phyloP scores from a whole-genome alignment of 2,329 filamentous ascomycete species.

The Coleophoma crateriformis region DNA sequence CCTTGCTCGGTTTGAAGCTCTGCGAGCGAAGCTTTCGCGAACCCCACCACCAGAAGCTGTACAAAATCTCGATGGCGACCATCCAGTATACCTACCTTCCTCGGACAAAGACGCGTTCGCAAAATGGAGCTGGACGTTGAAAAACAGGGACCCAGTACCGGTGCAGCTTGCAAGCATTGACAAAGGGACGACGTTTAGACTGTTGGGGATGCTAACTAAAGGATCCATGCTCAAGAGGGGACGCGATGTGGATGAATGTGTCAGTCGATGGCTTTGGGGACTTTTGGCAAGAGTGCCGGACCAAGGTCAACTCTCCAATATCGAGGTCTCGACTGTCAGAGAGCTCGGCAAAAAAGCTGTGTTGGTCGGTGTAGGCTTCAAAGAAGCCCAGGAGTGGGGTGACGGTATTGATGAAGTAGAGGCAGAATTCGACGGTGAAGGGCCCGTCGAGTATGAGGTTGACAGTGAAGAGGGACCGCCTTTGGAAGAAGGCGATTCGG shows the following conservation, averaged over 20 bases:
- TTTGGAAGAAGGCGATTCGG: conserved; percentile 14
- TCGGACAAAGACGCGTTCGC: conserved; percentile 32
- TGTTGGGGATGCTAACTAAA: conserved; percentile 61
- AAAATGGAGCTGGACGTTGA: conserved; percentile 48
- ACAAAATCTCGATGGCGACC: conserved; percentile 43
- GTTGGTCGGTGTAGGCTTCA: conserved; percentile 33
- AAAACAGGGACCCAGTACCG: conserved; percentile 49
- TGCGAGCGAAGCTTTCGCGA: conserved; percentile 57
- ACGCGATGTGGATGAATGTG: conserved; percentile 55
- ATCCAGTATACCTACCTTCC: conserved; percentile 45
- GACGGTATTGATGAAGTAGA: conserved; percentile 40
- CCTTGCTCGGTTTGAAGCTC: conserved; percentile 54
- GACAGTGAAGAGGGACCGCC: conserved; percentile 27
- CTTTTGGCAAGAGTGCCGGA: conserved; percentile 72
- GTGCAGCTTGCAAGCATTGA: conserved; percentile 59
- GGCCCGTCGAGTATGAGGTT: conserved; percentile 26
- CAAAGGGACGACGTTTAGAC: conserved; percentile 57
- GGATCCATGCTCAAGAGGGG: conserved; percentile 52
- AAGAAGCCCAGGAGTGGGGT: conserved; percentile 26
- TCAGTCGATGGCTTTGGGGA: conserved; percentile 82
- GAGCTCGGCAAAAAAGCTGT: conserved; percentile 76
- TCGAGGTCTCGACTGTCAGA: conserved; percentile 69
- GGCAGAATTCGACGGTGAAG: conserved; percentile 34
- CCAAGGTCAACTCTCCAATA: conserved; percentile 67
- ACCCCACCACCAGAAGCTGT: conserved; percentile 47